Evolutionary conservation across 192 early-diverging fungal species (phyloP), one percentile per base, ranked within the genome.

Genomic region (Backusella westeae): DNA sequence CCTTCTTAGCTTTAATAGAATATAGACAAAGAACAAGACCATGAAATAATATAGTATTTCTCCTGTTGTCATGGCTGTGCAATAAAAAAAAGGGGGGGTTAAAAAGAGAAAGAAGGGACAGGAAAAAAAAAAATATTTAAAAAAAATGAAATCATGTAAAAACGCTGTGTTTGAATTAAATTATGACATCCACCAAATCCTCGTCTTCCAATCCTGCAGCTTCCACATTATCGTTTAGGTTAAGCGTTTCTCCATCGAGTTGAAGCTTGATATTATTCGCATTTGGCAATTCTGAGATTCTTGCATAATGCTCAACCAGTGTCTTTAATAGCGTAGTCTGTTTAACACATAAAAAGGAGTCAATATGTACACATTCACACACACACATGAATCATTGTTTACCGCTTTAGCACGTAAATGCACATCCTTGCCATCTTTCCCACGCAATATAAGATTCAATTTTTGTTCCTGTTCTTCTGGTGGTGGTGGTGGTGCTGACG

Each of bases 131-230:
- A 26, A 0, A 29, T 29, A n/a, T 29, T 26, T 2, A 26, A 23
- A 23, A 26, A 59, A 59, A 56, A 59, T 2, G 23, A 56, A 6
- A 38, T 10, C 38, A 39, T 39, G 38, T 39, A 23, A 23, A 12
- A 8, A 3, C 7, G 53, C 53, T 59, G 53, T 26, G 53, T 59
- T 59, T 26, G 8, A 59, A 59, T 59, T 49, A 26, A 59, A 26
- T 23, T 7, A 32, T 32, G 29, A 49, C 80, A 12, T 76, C 76
- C 21, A 81, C 17, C 83, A 91, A 87, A 74, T 91, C 90, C 65
- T 88, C 87, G 72, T 89, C 85, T 67, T 90, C 89, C 41, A 90
- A 79, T 19, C 90, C 89, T 4, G 83, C 85, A n/a, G 89, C 82
- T 72, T 81, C 82, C 15, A 91, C 63, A 1, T 75, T 86, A 15